Base-by-base conservation (phyloP, 345 rosid species). In the Kandelia obovata region DNA sequence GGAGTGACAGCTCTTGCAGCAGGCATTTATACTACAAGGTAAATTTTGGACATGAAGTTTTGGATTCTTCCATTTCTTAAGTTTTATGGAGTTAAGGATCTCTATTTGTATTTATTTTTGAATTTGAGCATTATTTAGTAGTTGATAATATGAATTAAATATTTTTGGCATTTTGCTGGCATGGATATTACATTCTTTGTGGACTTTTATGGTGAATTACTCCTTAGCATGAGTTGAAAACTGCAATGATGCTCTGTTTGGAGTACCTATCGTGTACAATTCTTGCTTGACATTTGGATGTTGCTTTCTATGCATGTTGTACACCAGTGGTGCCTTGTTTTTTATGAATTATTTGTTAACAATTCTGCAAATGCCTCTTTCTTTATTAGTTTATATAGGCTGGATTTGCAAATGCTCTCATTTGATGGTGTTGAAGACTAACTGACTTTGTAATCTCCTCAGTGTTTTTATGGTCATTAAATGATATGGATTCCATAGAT, bases 1-100 rank as follows among this genome's bases (percentile, higher is more conserved):
- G 97, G 99, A 70, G 78, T 92, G 53, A 95, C 99, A 25, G 99
- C 99, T 75, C 92, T 95, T 66, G 99, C 99, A 30, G 97, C 97
- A 20, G 99, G 99, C 55, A 73, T 95, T 79, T 95, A 95, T 83
- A 92, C 97, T 63, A 92, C 99, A 52, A 87, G 99, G 99, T 92
- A 77, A 74, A 72, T 56, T 5, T 69, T 68, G 59, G 68, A 26
- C 21, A 7, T 62, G 17, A 43, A 46, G 26, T 26, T n/a, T 34
- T 52, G 13, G 27, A 39, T 55, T 19, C 6, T 26, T 31, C 58
- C 51, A 16, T 16, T 8, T 55, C 55, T 62, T 34, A 37, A 31
- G 51, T 34, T 39, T 20, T 17, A 11, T 35, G 19, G 58, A 55
- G 62, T 53, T 52, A 17, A 55, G 27, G 25, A 60, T 56, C 39